Percentiles rank a stretch among this genome's conserved stretches.
Conservation (phyloP, 176 grass and related monocot genomes). For the Lolium perenne region DNA sequence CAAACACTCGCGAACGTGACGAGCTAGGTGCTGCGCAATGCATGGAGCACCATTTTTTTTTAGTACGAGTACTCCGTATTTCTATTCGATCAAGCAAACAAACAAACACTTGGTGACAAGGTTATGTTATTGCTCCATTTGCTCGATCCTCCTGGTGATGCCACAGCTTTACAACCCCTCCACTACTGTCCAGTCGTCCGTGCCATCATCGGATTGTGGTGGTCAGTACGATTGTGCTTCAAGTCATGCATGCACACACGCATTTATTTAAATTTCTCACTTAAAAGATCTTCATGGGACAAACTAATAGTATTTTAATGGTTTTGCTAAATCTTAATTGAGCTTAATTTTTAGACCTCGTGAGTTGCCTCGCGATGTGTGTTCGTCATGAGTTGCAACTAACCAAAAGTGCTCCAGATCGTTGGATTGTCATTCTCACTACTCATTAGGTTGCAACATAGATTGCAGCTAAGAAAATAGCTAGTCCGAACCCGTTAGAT, state of each 20-base stretch:
- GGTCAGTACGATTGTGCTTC: background rate
- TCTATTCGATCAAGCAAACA: background rate
- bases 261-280: background rate
- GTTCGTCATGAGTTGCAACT: no score
- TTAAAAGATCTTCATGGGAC: no score
- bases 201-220: constrained; percentile 1
- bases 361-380: no score
- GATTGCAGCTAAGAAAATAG: no score
- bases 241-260: background rate
- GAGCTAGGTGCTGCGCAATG: background rate
- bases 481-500: no score
- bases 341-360: no score
- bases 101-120: constrained; percentile 11
- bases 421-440: no score
- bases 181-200: background rate
- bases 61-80: no score
- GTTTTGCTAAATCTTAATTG: no score
- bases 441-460: no score
- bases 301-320: no score
- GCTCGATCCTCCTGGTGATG: background rate
- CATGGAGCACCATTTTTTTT: background rate
- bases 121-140: background rate
- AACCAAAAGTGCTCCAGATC: no score
- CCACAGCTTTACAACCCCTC: constrained; percentile 18
- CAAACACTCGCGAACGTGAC: constrained; percentile 24